Conservation (phyloP, 306 rosid genomes). For the Dryas drummondii region DNA sequence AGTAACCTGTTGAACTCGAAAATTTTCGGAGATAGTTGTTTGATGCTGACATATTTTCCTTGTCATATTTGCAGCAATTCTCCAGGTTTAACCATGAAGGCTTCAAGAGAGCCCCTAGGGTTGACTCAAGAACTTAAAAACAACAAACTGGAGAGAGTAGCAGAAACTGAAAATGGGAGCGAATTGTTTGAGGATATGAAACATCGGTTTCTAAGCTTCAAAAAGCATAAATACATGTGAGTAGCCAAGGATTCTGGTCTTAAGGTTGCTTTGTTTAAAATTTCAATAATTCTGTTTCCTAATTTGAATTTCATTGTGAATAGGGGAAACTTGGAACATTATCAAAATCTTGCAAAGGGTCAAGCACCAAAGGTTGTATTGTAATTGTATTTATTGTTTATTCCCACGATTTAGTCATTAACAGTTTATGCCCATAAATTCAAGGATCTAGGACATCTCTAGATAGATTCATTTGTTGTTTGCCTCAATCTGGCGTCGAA, state of each 20-base stretch:
- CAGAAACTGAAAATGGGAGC: slow-evolving; percentile 41
- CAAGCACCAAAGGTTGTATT: slow-evolving; percentile 82
- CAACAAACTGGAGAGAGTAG: slow-evolving; percentile 33
- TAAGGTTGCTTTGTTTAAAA: slow-evolving; percentile 5
- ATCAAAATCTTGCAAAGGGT: slow-evolving; percentile 63
- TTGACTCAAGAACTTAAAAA: slow-evolving; percentile 48
- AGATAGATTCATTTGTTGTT: slow-evolving; percentile 16
- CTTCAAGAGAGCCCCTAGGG: slow-evolving; percentile 57
- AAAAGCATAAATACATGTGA: slow-evolving; percentile 67
- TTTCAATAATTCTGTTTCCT: slow-evolving; percentile 5
- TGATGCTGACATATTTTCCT: slow-evolving; percentile 8
- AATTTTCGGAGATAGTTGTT: neutral
- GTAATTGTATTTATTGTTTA: slow-evolving; percentile 10
- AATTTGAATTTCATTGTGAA: slow-evolving; percentile 29
- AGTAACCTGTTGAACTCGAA: slow-evolving; percentile 18
- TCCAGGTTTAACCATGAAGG: slow-evolving; percentile 51
- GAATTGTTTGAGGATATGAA: slow-evolving; percentile 62
- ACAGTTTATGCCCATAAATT: neutral
- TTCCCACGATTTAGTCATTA: neutral
- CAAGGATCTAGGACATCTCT: neutral
- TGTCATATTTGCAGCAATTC: slow-evolving; percentile 45
- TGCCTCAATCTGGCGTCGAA: slow-evolving; percentile 13
- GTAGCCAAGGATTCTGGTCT: slow-evolving; percentile 27
- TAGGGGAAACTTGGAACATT: slow-evolving; percentile 68
- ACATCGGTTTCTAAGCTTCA: slow-evolving; percentile 73